These are phyloP conservation scores for Begonia loranthoides DNA, from an alignment of 306 rosid genomes.

Conservation along the genomic window DNA sequence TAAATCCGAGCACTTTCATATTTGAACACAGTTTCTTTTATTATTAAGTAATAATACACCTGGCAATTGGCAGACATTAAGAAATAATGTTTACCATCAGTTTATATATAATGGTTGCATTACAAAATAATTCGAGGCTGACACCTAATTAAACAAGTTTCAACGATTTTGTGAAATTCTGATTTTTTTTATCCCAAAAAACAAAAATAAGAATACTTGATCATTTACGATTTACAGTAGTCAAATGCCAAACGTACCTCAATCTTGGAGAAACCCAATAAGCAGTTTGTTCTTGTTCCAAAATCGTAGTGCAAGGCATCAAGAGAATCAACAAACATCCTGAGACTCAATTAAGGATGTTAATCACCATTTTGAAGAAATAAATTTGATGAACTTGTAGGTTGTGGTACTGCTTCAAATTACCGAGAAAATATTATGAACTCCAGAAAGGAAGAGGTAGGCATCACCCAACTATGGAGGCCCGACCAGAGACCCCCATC, in stretches of 20 bases:
- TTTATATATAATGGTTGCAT: too few species aligned
- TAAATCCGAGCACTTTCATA: too few species aligned
- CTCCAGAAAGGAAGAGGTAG: conserved; percentile 88
- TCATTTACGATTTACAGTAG: too few species aligned
- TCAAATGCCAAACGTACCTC: conserved; percentile 33
- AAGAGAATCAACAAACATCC: conserved; percentile 85
- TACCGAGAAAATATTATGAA: conserved; percentile 85
- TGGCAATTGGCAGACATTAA: too few species aligned
- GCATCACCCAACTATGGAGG: conserved; percentile 97
- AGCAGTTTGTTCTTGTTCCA: conserved; percentile 22
- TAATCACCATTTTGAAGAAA: background rate
- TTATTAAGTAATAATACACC: too few species aligned
- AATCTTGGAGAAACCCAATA: conserved; percentile 53
- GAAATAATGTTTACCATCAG: too few species aligned
- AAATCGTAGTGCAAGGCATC: conserved; percentile 50
- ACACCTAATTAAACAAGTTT: too few species aligned
- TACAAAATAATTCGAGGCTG: too few species aligned
- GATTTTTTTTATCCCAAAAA: too few species aligned
- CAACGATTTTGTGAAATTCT: too few species aligned
- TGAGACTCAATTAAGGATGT: conserved; percentile 23
- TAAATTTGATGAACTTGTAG: background rate
- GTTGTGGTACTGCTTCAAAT: background rate
- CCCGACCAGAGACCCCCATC: conserved; percentile 86
- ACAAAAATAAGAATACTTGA: too few species aligned
- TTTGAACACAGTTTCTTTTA: too few species aligned